A percentile compares a stretch with the other conserved stretches of the same genome.
These are phyloP conservation scores for Diplotaxis tenuifolia DNA, from an alignment of 345 rosid species.

Conservation along the genomic window DNA sequence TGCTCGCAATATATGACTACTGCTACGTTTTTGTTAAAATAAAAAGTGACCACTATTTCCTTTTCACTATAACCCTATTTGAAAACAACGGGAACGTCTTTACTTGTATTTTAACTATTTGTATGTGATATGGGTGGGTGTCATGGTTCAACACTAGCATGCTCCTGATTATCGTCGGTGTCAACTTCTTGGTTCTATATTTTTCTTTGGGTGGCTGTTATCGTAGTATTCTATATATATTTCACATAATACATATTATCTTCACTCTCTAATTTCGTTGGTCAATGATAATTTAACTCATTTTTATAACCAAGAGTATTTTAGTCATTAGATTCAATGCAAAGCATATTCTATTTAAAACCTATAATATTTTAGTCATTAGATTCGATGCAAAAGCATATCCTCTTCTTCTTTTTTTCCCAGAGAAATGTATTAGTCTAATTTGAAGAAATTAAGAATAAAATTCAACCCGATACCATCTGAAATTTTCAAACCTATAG, in stretches of 20 bases:
- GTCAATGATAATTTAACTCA: slow-evolving; percentile 5
- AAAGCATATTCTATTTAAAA: neutral
- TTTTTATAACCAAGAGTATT: neutral
- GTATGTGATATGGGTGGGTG: slow-evolving; percentile 14
- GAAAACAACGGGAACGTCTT: slow-evolving; percentile 1
- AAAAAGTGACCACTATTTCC: neutral
- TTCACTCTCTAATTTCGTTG: slow-evolving; percentile 21
- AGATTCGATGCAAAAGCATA: slow-evolving; percentile 10
- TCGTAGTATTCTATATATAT: neutral
- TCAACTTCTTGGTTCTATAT: neutral
- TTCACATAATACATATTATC: neutral
- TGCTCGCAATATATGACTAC: slow-evolving; percentile 34
- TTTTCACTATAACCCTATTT: neutral
- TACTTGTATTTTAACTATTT: neutral
- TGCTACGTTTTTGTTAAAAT: neutral
- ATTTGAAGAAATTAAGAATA: neutral
- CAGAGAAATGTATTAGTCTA: neutral
- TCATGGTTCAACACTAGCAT: slow-evolving; percentile 3
- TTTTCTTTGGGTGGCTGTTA: neutral
- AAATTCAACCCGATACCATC: slow-evolving; percentile 24
- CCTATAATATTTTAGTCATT: neutral
- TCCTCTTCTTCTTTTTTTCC: neutral
- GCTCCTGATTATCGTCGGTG: neutral
- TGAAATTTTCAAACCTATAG: neutral
- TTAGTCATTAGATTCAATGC: neutral